Evolutionary conservation across 2,329 filamentous ascomycete genomes (phyloP).

Genomic region (Penicillium sp.): DNA sequence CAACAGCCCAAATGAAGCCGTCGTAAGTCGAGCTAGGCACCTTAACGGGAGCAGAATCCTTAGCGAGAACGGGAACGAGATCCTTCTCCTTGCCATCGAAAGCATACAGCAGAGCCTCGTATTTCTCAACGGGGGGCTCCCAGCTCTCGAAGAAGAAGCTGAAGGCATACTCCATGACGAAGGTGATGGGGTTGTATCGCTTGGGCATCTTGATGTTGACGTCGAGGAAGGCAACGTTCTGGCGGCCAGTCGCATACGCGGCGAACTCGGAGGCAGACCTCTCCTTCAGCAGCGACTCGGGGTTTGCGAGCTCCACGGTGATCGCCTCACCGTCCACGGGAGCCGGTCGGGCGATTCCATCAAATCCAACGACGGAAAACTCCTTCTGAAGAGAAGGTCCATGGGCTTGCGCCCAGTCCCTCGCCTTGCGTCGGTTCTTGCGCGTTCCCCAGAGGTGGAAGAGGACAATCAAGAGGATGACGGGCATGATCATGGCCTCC

Average conservation of each 20-base stretch:
- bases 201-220: slow-evolving; percentile 77
- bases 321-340: slow-evolving; percentile 46
- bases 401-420: slow-evolving; percentile 75
- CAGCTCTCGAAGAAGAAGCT: slow-evolving; percentile 80
- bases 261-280: slow-evolving; percentile 83
- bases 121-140: slow-evolving; percentile 64
- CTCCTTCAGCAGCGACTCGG: slow-evolving; percentile 71
- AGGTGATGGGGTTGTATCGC: slow-evolving; percentile 75
- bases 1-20: slow-evolving; percentile 89
- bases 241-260: slow-evolving; percentile 83
- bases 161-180: slow-evolving; percentile 64
- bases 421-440: slow-evolving; percentile 76
- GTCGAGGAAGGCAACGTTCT: slow-evolving; percentile 90
- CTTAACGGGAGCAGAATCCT: slow-evolving; percentile 58
- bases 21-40: slow-evolving; percentile 66
- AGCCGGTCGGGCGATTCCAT: slow-evolving; percentile 49
- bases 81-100: slow-evolving; percentile 90
- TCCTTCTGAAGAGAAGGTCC: slow-evolving; percentile 70
- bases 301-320: slow-evolving; percentile 43
- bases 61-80: slow-evolving; percentile 65
- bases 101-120: slow-evolving; percentile 76
- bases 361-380: slow-evolving; percentile 84
- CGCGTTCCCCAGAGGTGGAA: slow-evolving; percentile 79
- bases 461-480: slow-evolving; percentile 70
- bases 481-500: slow-evolving; percentile 76